A percentile compares a stretch with the other conserved stretches of the same genome.
phyloP scores from a whole-genome alignment of 1,284 basidiomycete genomes.

The Leccinum insolens region DNA sequence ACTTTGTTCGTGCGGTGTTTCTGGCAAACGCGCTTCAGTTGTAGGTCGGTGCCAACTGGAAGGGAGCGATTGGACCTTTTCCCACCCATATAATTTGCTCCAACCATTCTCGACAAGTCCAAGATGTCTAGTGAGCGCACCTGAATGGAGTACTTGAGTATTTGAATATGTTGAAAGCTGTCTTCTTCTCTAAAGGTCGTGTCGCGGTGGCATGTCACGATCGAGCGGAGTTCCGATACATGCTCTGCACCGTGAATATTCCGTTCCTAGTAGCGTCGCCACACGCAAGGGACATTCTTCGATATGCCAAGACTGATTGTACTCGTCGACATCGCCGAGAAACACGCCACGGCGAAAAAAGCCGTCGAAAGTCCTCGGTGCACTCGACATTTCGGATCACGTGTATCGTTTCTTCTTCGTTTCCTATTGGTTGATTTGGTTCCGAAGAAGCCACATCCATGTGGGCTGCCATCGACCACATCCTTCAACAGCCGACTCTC shows the following conservation, averaged over 20 bases:
- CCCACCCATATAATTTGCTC: conserved; percentile 37
- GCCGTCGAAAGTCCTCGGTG: conserved; percentile 30
- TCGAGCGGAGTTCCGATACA: background rate
- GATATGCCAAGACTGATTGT: conserved; percentile 3
- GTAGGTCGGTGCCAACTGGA: background rate
- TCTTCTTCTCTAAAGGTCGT: background rate
- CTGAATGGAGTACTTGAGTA: background rate
- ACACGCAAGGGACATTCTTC: background rate
- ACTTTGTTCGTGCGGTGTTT: conserved; percentile 28
- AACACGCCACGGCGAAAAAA: conserved; percentile 5
- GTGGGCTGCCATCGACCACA: conserved; percentile 30
- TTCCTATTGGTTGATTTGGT: conserved; percentile 9
- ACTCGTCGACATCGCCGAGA: background rate
- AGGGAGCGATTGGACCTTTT: conserved; percentile 29
- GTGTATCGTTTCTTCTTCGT: conserved; percentile 13
- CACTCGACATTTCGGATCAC: conserved; percentile 32
- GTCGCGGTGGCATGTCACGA: background rate
- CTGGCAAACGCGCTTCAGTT: conserved; percentile 12
- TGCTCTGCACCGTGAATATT: too few relatives aligned
- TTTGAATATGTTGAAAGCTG: background rate
- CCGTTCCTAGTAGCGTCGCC: too few relatives aligned
- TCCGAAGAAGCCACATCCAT: conserved; percentile 20
- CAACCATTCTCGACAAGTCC: conserved; percentile 23
- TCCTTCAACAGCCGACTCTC: conserved; percentile 26
- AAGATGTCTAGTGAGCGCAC: background rate